Percentiles rank a stretch among this genome's conserved stretches.
Evolutionary conservation across 305 asterid species (phyloP).

Genomic region (Nicotiana rustica): DNA sequence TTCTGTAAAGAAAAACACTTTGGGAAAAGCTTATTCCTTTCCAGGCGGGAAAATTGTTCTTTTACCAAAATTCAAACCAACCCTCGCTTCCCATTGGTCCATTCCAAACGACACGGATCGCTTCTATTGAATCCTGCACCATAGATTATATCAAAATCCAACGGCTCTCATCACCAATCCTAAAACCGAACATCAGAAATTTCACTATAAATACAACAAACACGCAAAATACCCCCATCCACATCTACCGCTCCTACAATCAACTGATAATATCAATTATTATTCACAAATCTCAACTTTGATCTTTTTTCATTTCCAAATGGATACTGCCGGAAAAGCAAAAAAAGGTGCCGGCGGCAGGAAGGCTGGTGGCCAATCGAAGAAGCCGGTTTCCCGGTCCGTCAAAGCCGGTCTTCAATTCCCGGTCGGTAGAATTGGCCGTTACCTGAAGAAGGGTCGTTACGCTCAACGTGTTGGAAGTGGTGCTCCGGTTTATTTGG

Average conservation of each 20-base stretch:
- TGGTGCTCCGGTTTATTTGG: too few species aligned
- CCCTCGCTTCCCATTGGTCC: neutral
- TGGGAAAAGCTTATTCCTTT: too few species aligned
- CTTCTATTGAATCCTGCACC: neutral
- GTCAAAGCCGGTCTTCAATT: too few species aligned
- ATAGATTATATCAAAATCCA: neutral
- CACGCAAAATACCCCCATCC: neutral
- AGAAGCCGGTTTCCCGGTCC: constrained; percentile 28
- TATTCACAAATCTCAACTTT: neutral
- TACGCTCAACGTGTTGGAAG: too few species aligned
- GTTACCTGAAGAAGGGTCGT: too few species aligned
- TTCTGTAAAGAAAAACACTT: too few species aligned
- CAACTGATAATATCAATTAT: neutral
- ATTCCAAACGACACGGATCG: constrained; percentile 10
- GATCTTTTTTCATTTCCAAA: neutral
- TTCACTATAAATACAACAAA: constrained; percentile 13
- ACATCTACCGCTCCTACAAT: neutral
- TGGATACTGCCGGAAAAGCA: constrained; percentile 12
- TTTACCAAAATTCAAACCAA: neutral
- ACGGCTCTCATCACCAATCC: neutral
- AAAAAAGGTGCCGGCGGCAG: constrained; percentile 28
- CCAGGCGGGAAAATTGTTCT: too few species aligned
- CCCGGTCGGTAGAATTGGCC: too few species aligned
- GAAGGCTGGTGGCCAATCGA: constrained; percentile 16
- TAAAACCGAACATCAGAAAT: neutral